Conservation (phyloP, 257 asterid species). For the Verbena officinalis region DNA sequence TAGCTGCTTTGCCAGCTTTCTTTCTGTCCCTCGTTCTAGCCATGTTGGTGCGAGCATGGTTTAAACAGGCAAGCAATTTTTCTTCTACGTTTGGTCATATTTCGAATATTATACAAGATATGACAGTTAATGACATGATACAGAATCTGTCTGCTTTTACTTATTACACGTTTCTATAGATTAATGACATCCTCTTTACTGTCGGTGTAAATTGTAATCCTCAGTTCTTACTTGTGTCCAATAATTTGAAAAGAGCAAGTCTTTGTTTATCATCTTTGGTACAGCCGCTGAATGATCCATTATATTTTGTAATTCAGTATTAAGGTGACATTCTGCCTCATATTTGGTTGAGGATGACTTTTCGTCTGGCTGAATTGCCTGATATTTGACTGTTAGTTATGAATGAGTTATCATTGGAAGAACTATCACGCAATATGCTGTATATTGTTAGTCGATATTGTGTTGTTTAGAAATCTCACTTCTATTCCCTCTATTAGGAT, state of each 20-base stretch:
- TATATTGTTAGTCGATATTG: not conserved
- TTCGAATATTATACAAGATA: conserved; percentile 12
- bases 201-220: not conserved
- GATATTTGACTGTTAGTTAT: not conserved
- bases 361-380: not conserved
- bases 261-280: not conserved
- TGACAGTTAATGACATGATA: not conserved
- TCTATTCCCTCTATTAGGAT: conserved; percentile 59
- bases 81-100: conserved; percentile 9
- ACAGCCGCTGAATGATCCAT: not conserved
- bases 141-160: not conserved
- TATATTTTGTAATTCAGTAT: not conserved
- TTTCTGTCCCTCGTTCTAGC: conserved; percentile 74
- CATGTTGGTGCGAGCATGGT: conserved; percentile 90
- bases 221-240: conserved; percentile 1
- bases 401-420: conserved; percentile 3
- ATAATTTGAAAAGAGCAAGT: not conserved
- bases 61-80: conserved; percentile 65
- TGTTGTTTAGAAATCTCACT: conserved; percentile 13
- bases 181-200: conserved; percentile 20
- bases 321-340: conserved; percentile 1
- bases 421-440: conserved; percentile 7
- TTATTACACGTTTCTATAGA: not conserved
- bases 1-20: conserved; percentile 99
- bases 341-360: conserved; percentile 8